Evolutionary conservation across 169 alveolate genomes (phyloP).

Genomic region (Plasmodium vinckei): DNA sequence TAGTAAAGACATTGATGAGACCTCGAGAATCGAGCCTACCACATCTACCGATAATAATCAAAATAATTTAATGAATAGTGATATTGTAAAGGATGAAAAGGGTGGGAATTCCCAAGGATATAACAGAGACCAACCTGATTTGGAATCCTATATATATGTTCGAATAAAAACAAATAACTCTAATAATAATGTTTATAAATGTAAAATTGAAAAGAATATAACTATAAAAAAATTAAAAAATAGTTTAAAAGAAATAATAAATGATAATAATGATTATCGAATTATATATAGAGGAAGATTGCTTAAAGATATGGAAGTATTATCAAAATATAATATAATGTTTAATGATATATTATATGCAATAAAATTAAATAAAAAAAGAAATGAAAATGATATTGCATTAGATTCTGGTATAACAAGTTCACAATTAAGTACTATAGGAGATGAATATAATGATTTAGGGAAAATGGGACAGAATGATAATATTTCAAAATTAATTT

Average conservation of each 20-base stretch:
- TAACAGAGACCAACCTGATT: background rate
- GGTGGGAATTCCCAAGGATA: background rate
- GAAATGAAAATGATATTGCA: slow-evolving; percentile 39
- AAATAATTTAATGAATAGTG: background rate
- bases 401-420: slow-evolving; percentile 74
- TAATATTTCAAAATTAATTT: slow-evolving; percentile 61
- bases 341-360: slow-evolving; percentile 70
- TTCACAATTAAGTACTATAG: slow-evolving; percentile 69
- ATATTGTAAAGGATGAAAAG: background rate
- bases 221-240: slow-evolving; percentile 55
- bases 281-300: slow-evolving; percentile 66
- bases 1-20: background rate
- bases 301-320: slow-evolving; percentile 40
- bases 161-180: slow-evolving; percentile 56
- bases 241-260: slow-evolving; percentile 21
- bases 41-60: background rate
- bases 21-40: background rate
- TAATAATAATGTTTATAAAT: slow-evolving; percentile 26
- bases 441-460: slow-evolving; percentile 69
- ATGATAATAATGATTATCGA: slow-evolving; percentile 41
- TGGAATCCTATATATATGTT: slow-evolving; percentile 12
- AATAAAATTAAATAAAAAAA: slow-evolving; percentile 21
- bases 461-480: slow-evolving; percentile 40
- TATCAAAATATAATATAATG: slow-evolving; percentile 32
- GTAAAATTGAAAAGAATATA: slow-evolving; percentile 62